Conservation (phyloP, 768 basidiomycete species). For the Phylloporus arenicola region DNA sequence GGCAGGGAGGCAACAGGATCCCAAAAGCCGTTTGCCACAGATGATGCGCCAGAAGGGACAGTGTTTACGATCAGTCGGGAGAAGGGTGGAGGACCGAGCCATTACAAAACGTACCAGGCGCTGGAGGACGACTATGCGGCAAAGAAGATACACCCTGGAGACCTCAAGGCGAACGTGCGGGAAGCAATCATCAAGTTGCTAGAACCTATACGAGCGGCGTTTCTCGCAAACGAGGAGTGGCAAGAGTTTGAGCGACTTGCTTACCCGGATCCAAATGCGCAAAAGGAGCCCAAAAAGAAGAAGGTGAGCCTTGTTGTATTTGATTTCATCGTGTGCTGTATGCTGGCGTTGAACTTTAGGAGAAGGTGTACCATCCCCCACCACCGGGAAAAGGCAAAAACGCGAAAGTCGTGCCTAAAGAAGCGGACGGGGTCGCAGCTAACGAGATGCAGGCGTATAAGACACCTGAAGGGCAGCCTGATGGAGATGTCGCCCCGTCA, state of each 20-base stretch:
- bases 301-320: conserved; percentile 31
- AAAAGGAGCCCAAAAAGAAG: conserved; percentile 59
- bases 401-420: conserved; percentile 3
- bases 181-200: conserved; percentile 70
- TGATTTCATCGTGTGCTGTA: background rate
- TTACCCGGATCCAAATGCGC: conserved; percentile 74
- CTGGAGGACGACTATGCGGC: conserved; percentile 70
- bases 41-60: conserved; percentile 73
- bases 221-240: conserved; percentile 76
- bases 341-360: conserved; percentile 35
- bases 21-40: conserved; percentile 58
- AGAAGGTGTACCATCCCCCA: conserved; percentile 79
- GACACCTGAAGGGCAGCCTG: background rate
- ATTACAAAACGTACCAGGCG: conserved; percentile 63
- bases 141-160: conserved; percentile 81
- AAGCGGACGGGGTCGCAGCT: conserved; percentile 6
- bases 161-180: conserved; percentile 76
- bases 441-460: background rate
- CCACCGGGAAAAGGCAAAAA: conserved; percentile 76
- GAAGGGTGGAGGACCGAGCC: conserved; percentile 67
- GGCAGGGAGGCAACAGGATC: conserved; percentile 44
- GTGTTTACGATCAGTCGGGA: conserved; percentile 76
- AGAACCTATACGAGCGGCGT: conserved; percentile 75
- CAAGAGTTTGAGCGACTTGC: conserved; percentile 69
- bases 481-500: conserved; percentile 7